A percentile compares a stretch with the other conserved stretches of the same genome.
Conservation (phyloP, 306 rosid genomes). For the Lagenaria siceraria region DNA sequence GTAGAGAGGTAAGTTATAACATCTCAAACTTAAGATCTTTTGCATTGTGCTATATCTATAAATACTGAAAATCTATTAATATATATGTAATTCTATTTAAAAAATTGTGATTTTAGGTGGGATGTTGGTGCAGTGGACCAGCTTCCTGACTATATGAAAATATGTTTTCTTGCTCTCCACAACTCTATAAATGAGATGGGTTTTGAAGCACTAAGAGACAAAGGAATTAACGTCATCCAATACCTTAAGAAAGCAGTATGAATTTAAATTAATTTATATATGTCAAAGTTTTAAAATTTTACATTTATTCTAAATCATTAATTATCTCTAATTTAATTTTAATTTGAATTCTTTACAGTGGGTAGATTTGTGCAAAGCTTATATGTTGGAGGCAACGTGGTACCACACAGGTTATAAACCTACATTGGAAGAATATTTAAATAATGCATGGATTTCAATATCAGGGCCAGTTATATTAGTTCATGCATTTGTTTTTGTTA, state of each 20-base stretch:
- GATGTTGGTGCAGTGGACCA: slow-evolving; percentile 4
- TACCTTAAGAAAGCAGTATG: slow-evolving; percentile 5
- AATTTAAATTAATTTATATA: no score
- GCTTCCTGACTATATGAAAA: background rate
- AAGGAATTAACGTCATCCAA: background rate
- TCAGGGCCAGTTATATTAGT: background rate
- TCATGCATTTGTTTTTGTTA: background rate
- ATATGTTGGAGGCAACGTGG: background rate
- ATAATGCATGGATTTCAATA: background rate
- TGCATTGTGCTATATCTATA: no score
- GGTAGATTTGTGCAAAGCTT: background rate
- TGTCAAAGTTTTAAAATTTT: background rate
- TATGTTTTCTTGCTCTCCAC: background rate
- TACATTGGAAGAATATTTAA: background rate
- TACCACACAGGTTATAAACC: background rate
- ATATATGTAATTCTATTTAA: background rate
- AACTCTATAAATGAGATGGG: background rate
- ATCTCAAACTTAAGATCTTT: no score
- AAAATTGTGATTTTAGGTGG: slow-evolving; percentile 7
- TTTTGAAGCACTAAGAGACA: background rate
- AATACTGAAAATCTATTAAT: background rate
- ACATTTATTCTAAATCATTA: background rate
- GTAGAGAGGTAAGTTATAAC: background rate
- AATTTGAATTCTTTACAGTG: background rate
- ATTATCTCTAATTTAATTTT: background rate